Base-by-base conservation (phyloP, 768 basidiomycete species). In the Dacryopinax primogenitus region DNA sequence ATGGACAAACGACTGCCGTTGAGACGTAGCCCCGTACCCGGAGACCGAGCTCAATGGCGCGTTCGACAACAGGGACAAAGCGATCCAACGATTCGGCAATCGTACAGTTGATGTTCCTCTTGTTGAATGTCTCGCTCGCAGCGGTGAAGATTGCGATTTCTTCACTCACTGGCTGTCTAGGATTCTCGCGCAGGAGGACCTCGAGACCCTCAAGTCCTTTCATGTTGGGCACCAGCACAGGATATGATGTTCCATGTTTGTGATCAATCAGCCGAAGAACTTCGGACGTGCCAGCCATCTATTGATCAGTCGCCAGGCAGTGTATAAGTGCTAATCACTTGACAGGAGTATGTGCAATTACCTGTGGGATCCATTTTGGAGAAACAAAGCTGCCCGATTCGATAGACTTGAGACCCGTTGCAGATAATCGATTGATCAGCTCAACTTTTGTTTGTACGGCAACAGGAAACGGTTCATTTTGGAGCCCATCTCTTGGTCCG, bases 331-430 rank as follows among this genome's bases (percentile, higher is more conserved):
- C n/a, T n/a, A n/a, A n/a, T n/a, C 30, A 7, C 41, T 3, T 58
- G 28, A 21, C 41, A 64, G 33, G 21, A 63, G 61, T n/a, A 47
- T 35, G 28, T 47, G 33, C n/a, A 71, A 74, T 66, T 67, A 85
- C 92, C 83, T 94, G 92, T 0, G 92, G 92, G 28, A 94, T 88
- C 88, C 91, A 91, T 75, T 92, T 92, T 0, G 89, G 88, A 73
- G 90, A 90, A 66, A 94, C 92, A 72, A 95, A 92, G 72, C 90
- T 91, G 6, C 92, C 92, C 0, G 84, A 83, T 74, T 94, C 92
- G 68, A 94, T 86, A 65, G 78, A 83, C 67, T 78, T 77, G 69
- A 84, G 72, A 0, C 91, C 92, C 11, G 90, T 86, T 18, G 72
- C 73, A 1, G 81, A 83, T 12, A 97, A 83, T 15, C 86, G 78